Conservation (phyloP, 2,329 filamentous ascomycete genomes). For the Alternaria postmessia region DNA sequence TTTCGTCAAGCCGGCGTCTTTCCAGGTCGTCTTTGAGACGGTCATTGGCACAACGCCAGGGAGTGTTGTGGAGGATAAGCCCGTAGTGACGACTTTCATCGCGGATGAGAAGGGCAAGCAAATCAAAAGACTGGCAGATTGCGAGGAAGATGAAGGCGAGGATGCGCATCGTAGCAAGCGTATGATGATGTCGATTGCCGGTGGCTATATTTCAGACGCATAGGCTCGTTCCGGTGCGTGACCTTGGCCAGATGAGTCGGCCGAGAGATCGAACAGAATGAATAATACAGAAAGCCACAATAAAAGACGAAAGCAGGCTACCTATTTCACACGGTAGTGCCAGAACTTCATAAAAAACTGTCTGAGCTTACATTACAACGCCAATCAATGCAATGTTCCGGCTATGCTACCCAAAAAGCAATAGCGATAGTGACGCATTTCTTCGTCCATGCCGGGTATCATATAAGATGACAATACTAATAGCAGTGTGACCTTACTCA, state of each 20-base stretch:
- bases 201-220: neutral
- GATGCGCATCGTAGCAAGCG: constrained; percentile 14
- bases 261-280: neutral
- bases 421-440: neutral
- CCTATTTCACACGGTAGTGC: neutral
- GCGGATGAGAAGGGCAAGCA: neutral
- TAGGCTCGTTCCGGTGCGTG: neutral
- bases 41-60: neutral
- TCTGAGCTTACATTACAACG: neutral
- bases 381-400: neutral
- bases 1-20: constrained; percentile 19
- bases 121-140: neutral
- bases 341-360: neutral
- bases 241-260: neutral
- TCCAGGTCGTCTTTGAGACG: constrained; percentile 19
- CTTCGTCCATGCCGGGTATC: neutral
- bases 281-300: neutral
- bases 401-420: neutral
- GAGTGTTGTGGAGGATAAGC: neutral
- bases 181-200: neutral
- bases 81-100: neutral
- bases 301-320: neutral
- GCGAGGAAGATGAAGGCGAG: neutral
- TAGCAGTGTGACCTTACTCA: neutral
- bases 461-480: neutral